Conservation (phyloP, 352 stramenopile genomes). For the Phytophthora fragariae region DNA sequence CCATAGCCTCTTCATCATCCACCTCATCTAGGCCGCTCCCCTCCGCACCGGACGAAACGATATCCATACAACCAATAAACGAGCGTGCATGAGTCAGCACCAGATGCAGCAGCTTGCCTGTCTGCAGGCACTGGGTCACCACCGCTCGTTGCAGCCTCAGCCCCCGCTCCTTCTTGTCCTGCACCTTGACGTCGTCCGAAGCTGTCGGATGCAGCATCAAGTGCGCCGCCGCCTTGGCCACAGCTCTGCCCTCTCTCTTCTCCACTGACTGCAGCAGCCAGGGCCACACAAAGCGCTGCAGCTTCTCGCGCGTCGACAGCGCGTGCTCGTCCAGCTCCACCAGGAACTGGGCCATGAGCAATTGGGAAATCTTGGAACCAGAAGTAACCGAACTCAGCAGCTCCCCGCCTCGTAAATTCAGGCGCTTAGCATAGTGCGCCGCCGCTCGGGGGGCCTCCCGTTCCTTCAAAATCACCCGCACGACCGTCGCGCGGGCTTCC, state of each 20-base stretch:
- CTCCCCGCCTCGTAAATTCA: conserved; percentile 44
- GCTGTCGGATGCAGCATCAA: conserved; percentile 48
- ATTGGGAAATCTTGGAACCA: conserved; percentile 25
- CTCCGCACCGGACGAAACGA: not conserved
- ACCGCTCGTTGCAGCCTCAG: conserved; percentile 54
- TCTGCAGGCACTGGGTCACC: conserved; percentile 47
- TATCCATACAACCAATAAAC: conserved; percentile 19
- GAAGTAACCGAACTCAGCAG: conserved; percentile 33
- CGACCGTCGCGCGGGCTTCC: conserved; percentile 48
- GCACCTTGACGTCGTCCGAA: conserved; percentile 24
- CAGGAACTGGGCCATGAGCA: conserved; percentile 66
- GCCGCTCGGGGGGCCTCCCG: conserved; percentile 55
- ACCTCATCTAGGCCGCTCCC: not conserved
- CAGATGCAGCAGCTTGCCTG: conserved; percentile 49
- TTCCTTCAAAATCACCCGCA: conserved; percentile 49
- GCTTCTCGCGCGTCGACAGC: conserved; percentile 44
- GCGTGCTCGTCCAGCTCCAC: conserved; percentile 48
- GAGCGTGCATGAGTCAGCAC: conserved; percentile 38
- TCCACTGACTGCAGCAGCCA: conserved; percentile 50
- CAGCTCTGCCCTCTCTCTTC: conserved; percentile 24
- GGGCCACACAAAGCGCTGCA: conserved; percentile 63
- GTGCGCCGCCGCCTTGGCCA: conserved; percentile 41
- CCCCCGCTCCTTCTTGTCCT: conserved; percentile 42
- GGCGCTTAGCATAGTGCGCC: conserved; percentile 73
- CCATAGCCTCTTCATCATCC: not conserved